These are phyloP conservation scores for Fusarium sp. DNA, from an alignment of 2,329 filamentous ascomycete genomes.

Conservation along the genomic window DNA sequence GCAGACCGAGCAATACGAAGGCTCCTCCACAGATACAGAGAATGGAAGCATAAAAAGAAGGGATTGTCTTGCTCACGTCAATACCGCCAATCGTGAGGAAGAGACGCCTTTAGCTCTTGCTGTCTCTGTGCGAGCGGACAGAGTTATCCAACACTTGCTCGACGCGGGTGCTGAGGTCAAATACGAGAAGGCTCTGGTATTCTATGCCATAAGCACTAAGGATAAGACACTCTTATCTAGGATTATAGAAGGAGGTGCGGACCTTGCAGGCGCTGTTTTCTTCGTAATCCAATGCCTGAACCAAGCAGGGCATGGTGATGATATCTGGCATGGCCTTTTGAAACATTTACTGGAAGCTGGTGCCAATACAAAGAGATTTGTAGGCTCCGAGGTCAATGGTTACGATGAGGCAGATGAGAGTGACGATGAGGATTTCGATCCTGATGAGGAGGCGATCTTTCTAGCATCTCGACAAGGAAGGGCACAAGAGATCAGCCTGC, in stretches of 20 bases:
- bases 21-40: neutral
- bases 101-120: neutral
- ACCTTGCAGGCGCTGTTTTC: neutral
- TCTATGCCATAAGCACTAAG: neutral
- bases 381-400: rapidly evolving
- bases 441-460: neutral
- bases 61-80: neutral
- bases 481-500: rapidly evolving
- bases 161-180: neutral
- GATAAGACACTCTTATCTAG: rapidly evolving
- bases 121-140: rapidly evolving
- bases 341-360: neutral
- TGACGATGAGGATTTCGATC: neutral
- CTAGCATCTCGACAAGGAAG: neutral
- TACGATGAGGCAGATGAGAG: neutral
- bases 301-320: rapidly evolving
- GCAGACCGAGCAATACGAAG: neutral
- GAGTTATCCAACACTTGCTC: rapidly evolving
- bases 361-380: neutral
- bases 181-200: neutral
- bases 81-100: rapidly evolving
- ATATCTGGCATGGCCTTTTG: neutral
- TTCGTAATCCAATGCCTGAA: neutral
- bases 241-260: neutral
- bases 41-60: rapidly evolving